Conservation (phyloP, 805 yeast genomes). For the Candida ulmi region DNA sequence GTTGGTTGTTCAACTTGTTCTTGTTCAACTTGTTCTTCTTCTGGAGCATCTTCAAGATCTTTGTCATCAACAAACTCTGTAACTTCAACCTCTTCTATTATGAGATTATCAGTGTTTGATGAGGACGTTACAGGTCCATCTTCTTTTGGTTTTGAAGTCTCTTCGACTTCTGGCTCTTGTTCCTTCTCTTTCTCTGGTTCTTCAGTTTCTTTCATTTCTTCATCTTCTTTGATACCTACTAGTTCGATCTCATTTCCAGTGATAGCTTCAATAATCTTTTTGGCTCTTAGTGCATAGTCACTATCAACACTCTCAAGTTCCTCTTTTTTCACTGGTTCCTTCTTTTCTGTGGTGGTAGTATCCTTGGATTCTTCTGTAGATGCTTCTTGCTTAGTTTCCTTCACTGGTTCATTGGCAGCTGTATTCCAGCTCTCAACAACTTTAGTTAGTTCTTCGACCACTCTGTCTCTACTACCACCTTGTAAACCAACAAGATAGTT, state of each 20-base stretch:
- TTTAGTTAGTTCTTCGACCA: conserved; percentile 41
- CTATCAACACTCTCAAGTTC: conserved; percentile 22
- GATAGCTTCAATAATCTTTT: conserved; percentile 16
- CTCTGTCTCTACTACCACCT: conserved; percentile 63
- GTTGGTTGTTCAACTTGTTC: neutral
- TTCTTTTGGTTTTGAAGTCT: neutral
- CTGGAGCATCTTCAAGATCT: conserved; percentile 3
- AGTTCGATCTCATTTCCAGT: conserved; percentile 12
- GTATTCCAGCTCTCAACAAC: conserved; percentile 54
- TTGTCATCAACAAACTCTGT: conserved; percentile 23
- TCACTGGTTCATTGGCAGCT: conserved; percentile 14
- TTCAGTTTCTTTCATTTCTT: conserved; percentile 8
- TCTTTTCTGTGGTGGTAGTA: neutral
- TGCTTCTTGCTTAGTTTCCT: conserved; percentile 7
- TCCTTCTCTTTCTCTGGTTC: conserved; percentile 4
- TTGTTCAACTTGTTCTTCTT: neutral
- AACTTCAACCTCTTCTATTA: conserved; percentile 40
- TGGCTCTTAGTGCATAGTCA: conserved; percentile 22
- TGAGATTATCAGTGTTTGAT: conserved; percentile 21
- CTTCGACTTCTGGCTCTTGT: too few species aligned
- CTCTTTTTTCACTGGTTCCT: conserved; percentile 5
- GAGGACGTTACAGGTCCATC: conserved; percentile 1
- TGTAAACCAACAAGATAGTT: conserved; percentile 55
- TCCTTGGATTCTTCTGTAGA: neutral
- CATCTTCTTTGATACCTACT: conserved; percentile 19